Conservation (phyloP, 805 yeast genomes). For the Zygoascus bituminiphila region DNA sequence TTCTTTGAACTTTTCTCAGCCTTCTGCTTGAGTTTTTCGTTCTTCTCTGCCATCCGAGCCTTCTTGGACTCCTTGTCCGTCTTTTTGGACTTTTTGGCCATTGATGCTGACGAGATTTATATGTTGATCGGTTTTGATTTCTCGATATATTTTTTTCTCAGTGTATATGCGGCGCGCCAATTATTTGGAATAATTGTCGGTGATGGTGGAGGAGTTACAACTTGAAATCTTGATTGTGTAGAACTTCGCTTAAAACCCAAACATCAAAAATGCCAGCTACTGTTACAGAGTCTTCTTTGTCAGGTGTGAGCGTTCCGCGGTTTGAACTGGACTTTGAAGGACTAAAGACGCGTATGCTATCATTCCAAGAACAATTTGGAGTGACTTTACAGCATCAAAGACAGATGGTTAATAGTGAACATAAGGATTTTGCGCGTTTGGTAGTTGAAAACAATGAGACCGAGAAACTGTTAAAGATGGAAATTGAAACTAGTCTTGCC, state of each 20-base stretch:
- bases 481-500: conserved; percentile 23
- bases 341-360: conserved; percentile 32
- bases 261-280: background rate
- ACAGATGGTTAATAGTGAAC: conserved; percentile 20
- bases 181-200: background rate
- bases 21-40: conserved; percentile 64
- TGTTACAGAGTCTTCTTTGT: background rate
- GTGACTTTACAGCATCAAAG: conserved; percentile 28
- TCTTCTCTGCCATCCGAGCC: conserved; percentile 78
- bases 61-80: conserved; percentile 87
- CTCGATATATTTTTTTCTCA: background rate
- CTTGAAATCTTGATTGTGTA: background rate
- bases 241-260: background rate
- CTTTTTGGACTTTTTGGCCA: conserved; percentile 81
- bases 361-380: conserved; percentile 34
- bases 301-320: conserved; percentile 15
- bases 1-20: conserved; percentile 70
- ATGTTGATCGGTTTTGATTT: too few relatives aligned
- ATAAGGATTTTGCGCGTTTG: conserved; percentile 17
- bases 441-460: conserved; percentile 15
- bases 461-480: conserved; percentile 26
- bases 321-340: conserved; percentile 28
- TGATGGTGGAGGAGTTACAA: background rate
- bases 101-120: too few relatives aligned
- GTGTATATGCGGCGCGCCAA: background rate